Evolutionary conservation across 2,329 filamentous ascomycete genomes (phyloP).

Genomic region (Ascochyta fabae): DNA sequence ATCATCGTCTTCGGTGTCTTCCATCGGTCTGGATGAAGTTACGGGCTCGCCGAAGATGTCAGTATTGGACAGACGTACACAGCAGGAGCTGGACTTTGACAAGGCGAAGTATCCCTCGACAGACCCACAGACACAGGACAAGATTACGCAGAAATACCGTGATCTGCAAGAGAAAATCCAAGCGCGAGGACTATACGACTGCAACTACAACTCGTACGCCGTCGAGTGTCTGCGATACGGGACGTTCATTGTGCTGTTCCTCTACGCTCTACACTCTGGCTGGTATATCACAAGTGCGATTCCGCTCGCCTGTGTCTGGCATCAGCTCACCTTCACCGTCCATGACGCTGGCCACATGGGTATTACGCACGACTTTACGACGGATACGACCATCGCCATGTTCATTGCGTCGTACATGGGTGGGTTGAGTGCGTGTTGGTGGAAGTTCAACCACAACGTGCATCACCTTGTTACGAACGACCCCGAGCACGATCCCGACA

Average conservation of each 20-base stretch:
- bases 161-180: constrained; percentile 73
- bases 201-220: constrained; percentile 81
- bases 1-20: constrained; percentile 68
- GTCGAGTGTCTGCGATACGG: constrained; percentile 77
- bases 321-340: constrained; percentile 90
- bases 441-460: constrained; percentile 95
- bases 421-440: constrained; percentile 92
- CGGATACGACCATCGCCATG: constrained; percentile 86
- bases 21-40: constrained; percentile 52
- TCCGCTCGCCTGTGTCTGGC: constrained; percentile 86
- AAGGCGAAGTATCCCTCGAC: constrained; percentile 80
- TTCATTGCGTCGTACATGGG: constrained; percentile 88
- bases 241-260: constrained; percentile 67
- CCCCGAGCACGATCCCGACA: constrained; percentile 94
- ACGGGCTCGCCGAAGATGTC: constrained; percentile 56
- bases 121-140: constrained; percentile 74
- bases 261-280: constrained; percentile 54
- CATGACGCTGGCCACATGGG: constrained; percentile 98
- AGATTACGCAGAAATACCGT: constrained; percentile 83
- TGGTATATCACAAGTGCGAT: constrained; percentile 68
- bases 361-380: constrained; percentile 87
- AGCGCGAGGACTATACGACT: constrained; percentile 79
- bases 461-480: constrained; percentile 97
- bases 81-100: constrained; percentile 77
- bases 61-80: constrained; percentile 75